Base-by-base conservation (phyloP, 352 stramenopile species). In the Phytophthora vignae region DNA sequence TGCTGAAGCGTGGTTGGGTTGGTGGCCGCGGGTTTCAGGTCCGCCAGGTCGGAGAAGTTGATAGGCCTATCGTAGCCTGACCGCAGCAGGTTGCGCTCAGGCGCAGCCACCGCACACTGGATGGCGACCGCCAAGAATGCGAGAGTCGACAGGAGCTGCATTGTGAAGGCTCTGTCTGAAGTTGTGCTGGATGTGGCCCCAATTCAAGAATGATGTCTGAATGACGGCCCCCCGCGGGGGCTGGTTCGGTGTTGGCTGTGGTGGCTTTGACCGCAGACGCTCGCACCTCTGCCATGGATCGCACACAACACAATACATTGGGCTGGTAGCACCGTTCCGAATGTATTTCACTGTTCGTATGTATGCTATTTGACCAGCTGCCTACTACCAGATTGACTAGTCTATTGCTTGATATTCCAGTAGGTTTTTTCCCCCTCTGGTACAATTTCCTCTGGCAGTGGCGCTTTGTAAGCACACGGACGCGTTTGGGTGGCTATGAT, bases 51-150 rank as follows among this genome's bases (percentile, higher is more conserved):
- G 25, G 58, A 65, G 31, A 65, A 65, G 46, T 65, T 33, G 17
- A 65, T 56, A 7, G 58, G 58, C 22, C 19, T 25, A 27, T 56
- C 46, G 44, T 48, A 56, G 9, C 48, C 59, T 4, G 59, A 56
- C 14, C 64, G 64, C 9, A 71, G 49, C 19, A 71, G 38, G 29
- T 67, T 71, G 1, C 55, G 56, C 12, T 71, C 64, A 3, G 64
- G 36, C 3, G 31, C 22, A 25, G 54, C 55, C 14, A 59, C 25
- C 2, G n/a, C 33, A 12, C 54, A 64, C 42, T 70, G 63, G 21
- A 59, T 31, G 48, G 63, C 46, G 17, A 54, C 7, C 19, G 31
- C 63, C 15, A 70, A 4, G n/a, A 70, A 22, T 1, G 46, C 15
- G 31, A 70, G 21, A 33, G 22, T 70, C 15, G 54, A 54, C 4